Percentiles rank a stretch among this genome's conserved stretches.
Evolutionary conservation across 805 yeast genomes (phyloP).

Genomic region (Candida ipomoeae): DNA sequence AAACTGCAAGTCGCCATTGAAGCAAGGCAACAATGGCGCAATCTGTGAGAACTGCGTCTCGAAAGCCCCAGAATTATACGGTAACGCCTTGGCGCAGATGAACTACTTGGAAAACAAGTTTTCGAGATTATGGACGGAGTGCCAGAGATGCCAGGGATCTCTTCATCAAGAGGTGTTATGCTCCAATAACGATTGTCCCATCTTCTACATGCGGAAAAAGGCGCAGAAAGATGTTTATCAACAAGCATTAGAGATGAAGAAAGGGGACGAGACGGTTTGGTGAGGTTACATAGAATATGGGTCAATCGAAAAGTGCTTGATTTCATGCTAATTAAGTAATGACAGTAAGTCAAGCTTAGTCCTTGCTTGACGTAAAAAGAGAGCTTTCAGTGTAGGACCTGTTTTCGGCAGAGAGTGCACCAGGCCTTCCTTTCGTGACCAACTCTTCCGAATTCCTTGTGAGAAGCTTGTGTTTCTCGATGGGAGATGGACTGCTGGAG

Average conservation of each 20-base stretch:
- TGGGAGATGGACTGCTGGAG: slow-evolving; percentile 7
- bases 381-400: slow-evolving; percentile 36
- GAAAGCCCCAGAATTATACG: slow-evolving; percentile 61
- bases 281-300: slow-evolving; percentile 16
- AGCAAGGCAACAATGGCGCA: slow-evolving; percentile 57
- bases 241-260: slow-evolving; percentile 54
- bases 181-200: slow-evolving; percentile 94
- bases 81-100: slow-evolving; percentile 75
- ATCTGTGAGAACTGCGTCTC: slow-evolving; percentile 81
- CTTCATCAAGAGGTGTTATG: slow-evolving; percentile 94
- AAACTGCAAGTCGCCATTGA: slow-evolving; percentile 80
- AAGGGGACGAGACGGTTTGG: slow-evolving; percentile 64
- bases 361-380: slow-evolving; percentile 13
- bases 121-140: slow-evolving; percentile 93
- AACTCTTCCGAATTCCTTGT: slow-evolving; percentile 29
- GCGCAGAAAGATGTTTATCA: slow-evolving; percentile 67
- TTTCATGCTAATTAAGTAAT: neutral
- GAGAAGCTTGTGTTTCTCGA: slow-evolving; percentile 8
- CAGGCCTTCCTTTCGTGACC: slow-evolving; percentile 23
- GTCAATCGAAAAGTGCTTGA: neutral
- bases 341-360: slow-evolving; percentile 3
- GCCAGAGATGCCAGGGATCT: slow-evolving; percentile 96
- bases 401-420: slow-evolving; percentile 25
- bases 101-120: slow-evolving; percentile 77
- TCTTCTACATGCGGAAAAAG: slow-evolving; percentile 92